Evolutionary conservation across 1,284 basidiomycete genomes (phyloP).

Genomic region (Tranzscheliella williamsii): DNA sequence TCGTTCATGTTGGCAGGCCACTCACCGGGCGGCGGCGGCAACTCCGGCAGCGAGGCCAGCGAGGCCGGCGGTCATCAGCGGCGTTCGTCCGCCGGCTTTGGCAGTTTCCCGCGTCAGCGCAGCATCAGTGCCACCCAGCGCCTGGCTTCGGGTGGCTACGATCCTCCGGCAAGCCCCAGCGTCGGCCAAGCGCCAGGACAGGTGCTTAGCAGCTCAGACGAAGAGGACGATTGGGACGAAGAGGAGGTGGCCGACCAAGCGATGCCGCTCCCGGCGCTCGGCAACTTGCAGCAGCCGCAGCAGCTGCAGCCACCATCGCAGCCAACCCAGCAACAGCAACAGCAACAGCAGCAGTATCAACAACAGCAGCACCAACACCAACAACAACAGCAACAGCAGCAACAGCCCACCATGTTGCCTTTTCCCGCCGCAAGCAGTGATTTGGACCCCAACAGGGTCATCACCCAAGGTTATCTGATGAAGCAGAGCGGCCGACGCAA

Average conservation of each 20-base stretch:
- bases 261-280: conserved; percentile 46
- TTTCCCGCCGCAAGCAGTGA: conserved; percentile 10
- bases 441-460: conserved; percentile 53
- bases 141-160: conserved; percentile 11
- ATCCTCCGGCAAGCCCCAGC: conserved; percentile 19
- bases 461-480: conserved; percentile 82
- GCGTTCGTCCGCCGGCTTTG: conserved; percentile 23
- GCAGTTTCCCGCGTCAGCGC: conserved; percentile 26
- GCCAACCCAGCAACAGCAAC: conserved; percentile 7
- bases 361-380: conserved; percentile 10
- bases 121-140: conserved; percentile 22
- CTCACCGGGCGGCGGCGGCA: conserved; percentile 23
- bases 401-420: conserved; percentile 7
- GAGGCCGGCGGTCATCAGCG: conserved; percentile 26
- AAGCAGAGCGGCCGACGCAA: conserved; percentile 91
- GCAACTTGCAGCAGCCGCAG: conserved; percentile 6
- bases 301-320: background rate
- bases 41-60: conserved; percentile 39
- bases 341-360: conserved; percentile 10
- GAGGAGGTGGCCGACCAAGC: conserved; percentile 51
- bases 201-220: conserved; percentile 48
- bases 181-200: conserved; percentile 8
- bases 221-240: conserved; percentile 53
- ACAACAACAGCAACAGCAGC: conserved; percentile 5
- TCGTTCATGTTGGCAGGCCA: conserved; percentile 24